phyloP scores from a whole-genome alignment of 495 filamentous ascomycete genomes.

The Diplogelasinospora grovesii region DNA sequence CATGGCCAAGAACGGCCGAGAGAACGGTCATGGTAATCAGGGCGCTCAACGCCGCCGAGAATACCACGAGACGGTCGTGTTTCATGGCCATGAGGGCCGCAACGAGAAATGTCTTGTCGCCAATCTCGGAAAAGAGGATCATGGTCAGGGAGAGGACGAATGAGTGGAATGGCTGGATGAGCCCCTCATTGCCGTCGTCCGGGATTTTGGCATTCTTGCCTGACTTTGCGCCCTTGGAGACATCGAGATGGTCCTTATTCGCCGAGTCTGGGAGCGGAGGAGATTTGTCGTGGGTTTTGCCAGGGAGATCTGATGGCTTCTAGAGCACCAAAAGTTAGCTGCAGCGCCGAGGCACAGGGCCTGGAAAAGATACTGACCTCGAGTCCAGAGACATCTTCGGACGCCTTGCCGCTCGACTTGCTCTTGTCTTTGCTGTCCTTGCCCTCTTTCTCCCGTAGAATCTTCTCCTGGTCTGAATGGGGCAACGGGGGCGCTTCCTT shows the following conservation, averaged over 20 bases:
- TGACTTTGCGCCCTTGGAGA: constrained; percentile 44
- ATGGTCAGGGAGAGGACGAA: constrained; percentile 89
- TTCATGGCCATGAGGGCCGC: constrained; percentile 99
- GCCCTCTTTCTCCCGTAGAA: constrained; percentile 35
- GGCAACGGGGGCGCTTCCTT: constrained; percentile 81
- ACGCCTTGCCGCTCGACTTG: constrained; percentile 22
- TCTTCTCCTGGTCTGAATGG: constrained; percentile 64
- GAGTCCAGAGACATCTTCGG: constrained; percentile 50
- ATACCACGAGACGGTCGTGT: constrained; percentile 86
- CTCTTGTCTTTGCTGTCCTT: too few relatives aligned
- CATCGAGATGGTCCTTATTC: constrained; percentile 59
- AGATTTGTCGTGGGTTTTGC: constrained; percentile 71
- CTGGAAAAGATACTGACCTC: constrained; percentile 47
- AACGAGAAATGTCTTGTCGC: constrained; percentile 97
- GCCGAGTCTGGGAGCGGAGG: constrained; percentile 62
- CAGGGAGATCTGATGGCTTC: constrained; percentile 79
- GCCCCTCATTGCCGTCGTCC: constrained; percentile 48
- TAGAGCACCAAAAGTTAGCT: constrained; percentile 28
- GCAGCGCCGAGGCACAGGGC: not conserved
- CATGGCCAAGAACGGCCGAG: constrained; percentile 93
- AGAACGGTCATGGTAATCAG: constrained; percentile 90
- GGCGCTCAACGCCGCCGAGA: constrained; percentile 86
- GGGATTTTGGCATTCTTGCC: constrained; percentile 20
- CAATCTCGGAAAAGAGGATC: constrained; percentile 96
- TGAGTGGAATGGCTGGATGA: constrained; percentile 83